Evolutionary conservation across 345 rosid genomes (phyloP), one percentile per base, ranked within the genome.

Genomic region (Arabidopsis suecica): DNA sequence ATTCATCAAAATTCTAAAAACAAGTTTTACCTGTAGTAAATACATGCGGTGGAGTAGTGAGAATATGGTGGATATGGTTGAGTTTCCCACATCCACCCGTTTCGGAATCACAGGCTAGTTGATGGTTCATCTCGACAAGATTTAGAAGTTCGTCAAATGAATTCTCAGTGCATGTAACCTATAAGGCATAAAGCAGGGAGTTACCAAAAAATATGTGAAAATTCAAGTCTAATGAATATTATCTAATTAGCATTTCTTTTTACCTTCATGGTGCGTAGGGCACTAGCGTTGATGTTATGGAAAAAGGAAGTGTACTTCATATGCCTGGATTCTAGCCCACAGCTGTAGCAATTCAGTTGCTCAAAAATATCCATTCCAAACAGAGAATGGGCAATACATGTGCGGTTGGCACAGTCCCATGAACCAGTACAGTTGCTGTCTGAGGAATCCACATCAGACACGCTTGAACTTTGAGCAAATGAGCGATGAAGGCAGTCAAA

Each of bases 401-500:
- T 75, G 66, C 41, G 65, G 75, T 81, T 86, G 74, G 87, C 71
- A 82, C 97, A 92, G 69, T 90, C 99, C 97, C 97, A 90, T 54
- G 88, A 85, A 40, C 95, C 88, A 54, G 23, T 77, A 76, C 82
- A 77, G 56, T 73, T 85, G 83, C 93, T 87, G 64, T 86, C 91
- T 34, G 81, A 72, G 18, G 93, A 86, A 36, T 89, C 87, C 30
- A 87, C 73, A 79, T 85, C 93, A 77, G 92, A 84, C 81, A 84
- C 76, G 72, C 78, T 80, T 1, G 82, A 82, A 68, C 84, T 79
- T 34, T 75, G 75, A 71, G 93, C 81, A 83, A 90, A 92, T 75
- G 99, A 89, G 69, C 59, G 84, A 85, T 95, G 97, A 81, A 95
- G 97, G 83, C 97, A 92, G 65, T 86, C 89, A 76, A 95, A 95